Conservation (phyloP, 2,329 filamentous ascomycete genomes). For the Ophiocordyceps australis region DNA sequence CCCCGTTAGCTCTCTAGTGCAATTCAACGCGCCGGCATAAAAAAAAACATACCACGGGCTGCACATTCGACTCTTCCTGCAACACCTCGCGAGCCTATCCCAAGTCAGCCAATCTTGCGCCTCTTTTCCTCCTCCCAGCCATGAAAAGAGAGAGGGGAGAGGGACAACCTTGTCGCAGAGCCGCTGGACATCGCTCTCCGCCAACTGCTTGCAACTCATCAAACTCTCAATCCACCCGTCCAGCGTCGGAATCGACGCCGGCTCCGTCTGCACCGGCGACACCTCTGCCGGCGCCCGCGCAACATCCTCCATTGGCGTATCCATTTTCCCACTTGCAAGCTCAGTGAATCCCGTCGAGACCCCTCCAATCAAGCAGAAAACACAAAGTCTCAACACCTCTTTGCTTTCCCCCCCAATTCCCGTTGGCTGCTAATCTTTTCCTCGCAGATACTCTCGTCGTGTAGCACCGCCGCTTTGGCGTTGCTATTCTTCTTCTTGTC, state of each 20-base stretch:
- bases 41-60: constrained; percentile 65
- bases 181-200: constrained; percentile 85
- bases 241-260: constrained; percentile 76
- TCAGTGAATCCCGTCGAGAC: too few species aligned
- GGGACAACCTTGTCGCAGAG: constrained; percentile 81
- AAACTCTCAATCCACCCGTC: constrained; percentile 98
- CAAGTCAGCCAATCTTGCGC: too few species aligned
- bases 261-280: constrained; percentile 54
- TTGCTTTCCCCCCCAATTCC: too few species aligned
- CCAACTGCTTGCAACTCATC: constrained; percentile 97
- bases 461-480: too few species aligned
- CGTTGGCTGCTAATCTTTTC: too few species aligned
- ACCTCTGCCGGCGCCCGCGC: constrained; percentile 69
- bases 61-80: constrained; percentile 95
- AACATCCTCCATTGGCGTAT: constrained; percentile 98
- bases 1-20: not conserved
- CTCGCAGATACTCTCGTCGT: too few species aligned
- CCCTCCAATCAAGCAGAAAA: too few species aligned
- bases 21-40: not conserved
- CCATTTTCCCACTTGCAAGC: too few species aligned
- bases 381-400: too few species aligned
- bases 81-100: constrained; percentile 80
- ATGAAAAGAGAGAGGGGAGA: not conserved
- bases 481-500: too few species aligned
- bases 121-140: too few species aligned